Conservation (phyloP, 192 early-diverging fungal genomes). For the Tieghemiomyces parasiticus region DNA sequence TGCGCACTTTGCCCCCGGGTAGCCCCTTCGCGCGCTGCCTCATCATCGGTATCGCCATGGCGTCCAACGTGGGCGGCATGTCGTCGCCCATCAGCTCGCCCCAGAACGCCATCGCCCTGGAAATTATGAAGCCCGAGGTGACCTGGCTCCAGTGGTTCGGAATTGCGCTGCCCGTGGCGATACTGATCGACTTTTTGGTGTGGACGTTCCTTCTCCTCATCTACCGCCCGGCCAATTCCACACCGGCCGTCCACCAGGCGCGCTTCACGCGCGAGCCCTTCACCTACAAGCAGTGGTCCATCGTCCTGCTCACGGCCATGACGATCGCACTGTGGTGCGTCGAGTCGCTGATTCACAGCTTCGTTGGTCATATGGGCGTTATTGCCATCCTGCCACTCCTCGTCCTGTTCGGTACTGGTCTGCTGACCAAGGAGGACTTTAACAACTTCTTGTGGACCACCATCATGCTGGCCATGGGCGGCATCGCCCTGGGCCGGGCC, state of each 20-base stretch:
- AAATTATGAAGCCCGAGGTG: constrained; percentile 76
- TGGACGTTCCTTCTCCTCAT: constrained; percentile 69
- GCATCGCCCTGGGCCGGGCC: constrained; percentile 83
- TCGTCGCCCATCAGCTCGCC: constrained; percentile 91
- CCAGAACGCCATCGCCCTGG: constrained; percentile 94
- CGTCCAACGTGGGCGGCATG: constrained; percentile 95
- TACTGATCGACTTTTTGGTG: constrained; percentile 61
- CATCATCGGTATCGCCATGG: constrained; percentile 92
- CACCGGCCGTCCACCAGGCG: constrained; percentile 37
- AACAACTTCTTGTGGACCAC: constrained; percentile 94
- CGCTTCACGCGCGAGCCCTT: constrained; percentile 20
- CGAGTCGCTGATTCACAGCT: constrained; percentile 48
- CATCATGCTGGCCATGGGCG: constrained; percentile 85
- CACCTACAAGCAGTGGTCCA: constrained; percentile 55
- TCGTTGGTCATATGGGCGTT: constrained; percentile 92
- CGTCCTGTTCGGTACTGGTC: constrained; percentile 76
- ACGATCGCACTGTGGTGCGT: constrained; percentile 88
- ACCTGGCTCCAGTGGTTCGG: constrained; percentile 87
- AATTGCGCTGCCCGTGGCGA: constrained; percentile 71
- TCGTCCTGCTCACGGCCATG: constrained; percentile 46
- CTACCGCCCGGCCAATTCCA: constrained; percentile 54
- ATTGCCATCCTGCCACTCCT: constrained; percentile 87
- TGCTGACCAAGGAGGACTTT: constrained; percentile 91
- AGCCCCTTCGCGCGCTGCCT: constrained; percentile 72
- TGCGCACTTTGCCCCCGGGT: constrained; percentile 71